phyloP scores from a whole-genome alignment of 805 yeast species.

The Sungouiozyma intestinalis region DNA sequence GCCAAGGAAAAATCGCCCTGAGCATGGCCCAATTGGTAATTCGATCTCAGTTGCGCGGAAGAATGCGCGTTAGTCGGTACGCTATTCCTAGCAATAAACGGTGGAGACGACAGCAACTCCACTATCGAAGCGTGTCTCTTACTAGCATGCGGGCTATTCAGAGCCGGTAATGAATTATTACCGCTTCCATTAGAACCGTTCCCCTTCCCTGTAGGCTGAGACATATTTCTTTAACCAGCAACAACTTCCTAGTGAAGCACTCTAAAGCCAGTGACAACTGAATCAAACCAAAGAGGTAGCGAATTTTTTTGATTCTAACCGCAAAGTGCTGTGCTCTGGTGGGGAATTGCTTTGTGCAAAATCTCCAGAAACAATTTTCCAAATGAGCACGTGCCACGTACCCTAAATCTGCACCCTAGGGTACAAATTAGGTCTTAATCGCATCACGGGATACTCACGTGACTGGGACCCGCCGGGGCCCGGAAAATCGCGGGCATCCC shows the following conservation, averaged over 20 bases:
- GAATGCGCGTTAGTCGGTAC: not conserved
- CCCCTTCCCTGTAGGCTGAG: no score
- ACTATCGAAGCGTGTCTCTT: conserved; percentile 57
- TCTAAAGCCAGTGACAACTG: no score
- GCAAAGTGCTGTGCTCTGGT: not conserved
- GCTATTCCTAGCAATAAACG: conserved; percentile 37
- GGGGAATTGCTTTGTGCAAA: not conserved
- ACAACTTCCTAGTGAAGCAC: no score
- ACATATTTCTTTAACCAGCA: conserved; percentile 4
- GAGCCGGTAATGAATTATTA: conserved; percentile 5
- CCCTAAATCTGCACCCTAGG: no score
- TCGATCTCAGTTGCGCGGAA: not conserved
- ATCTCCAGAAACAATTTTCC: no score
- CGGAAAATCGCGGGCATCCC: no score
- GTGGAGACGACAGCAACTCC: conserved; percentile 67
- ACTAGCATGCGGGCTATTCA: conserved; percentile 1
- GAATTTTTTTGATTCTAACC: not conserved
- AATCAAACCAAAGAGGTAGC: not conserved
- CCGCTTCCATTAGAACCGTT: conserved; percentile 7
- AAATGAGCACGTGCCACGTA: no score
- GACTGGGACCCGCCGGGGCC: no score
- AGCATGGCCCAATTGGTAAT: not conserved
- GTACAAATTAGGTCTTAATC: no score
- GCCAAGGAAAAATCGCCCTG: not conserved
- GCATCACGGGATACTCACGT: no score